Evolutionary conservation across 768 basidiomycete species (phyloP).

Genomic region (Pleurotus pulmonarius): DNA sequence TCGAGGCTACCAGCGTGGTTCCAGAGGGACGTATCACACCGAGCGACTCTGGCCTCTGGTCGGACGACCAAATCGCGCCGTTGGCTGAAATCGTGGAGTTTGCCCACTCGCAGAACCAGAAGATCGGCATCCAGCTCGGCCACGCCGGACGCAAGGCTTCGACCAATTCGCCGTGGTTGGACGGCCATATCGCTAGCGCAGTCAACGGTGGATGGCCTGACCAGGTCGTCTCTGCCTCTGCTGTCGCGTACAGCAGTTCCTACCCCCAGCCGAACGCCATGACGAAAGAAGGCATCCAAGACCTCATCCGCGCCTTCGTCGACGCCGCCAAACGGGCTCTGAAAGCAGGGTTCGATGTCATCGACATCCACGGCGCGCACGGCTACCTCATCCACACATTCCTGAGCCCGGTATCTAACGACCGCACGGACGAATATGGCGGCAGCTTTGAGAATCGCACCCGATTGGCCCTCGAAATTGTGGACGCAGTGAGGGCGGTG

Average conservation of each 20-base stretch:
- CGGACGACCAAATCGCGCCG: conserved; percentile 41
- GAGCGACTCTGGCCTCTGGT: conserved; percentile 59
- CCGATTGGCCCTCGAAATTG: conserved; percentile 45
- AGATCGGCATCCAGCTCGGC: conserved; percentile 55
- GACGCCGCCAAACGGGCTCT: conserved; percentile 35
- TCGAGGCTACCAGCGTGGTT: conserved; percentile 61
- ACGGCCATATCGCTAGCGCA: conserved; percentile 9
- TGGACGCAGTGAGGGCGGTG: conserved; percentile 44
- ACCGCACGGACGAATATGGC: conserved; percentile 50
- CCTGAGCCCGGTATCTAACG: conserved; percentile 41
- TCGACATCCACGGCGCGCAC: conserved; percentile 47
- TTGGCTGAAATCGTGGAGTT: conserved; percentile 47
- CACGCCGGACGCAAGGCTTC: conserved; percentile 61
- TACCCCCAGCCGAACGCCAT: conserved; percentile 43
- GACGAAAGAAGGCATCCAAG: conserved; percentile 39
- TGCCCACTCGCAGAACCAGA: conserved; percentile 49
- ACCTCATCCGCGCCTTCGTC: conserved; percentile 40
- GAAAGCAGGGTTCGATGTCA: conserved; percentile 38
- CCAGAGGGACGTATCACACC: conserved; percentile 60
- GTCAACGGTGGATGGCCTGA: conserved; percentile 15
- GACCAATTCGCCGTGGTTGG: conserved; percentile 49
- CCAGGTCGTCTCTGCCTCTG: conserved; percentile 39
- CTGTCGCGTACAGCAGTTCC: conserved; percentile 28
- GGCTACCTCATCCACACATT: conserved; percentile 43
- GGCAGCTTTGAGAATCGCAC: conserved; percentile 53